Conservation (phyloP, 768 basidiomycete species). For the Tricholoma furcatifolium region DNA sequence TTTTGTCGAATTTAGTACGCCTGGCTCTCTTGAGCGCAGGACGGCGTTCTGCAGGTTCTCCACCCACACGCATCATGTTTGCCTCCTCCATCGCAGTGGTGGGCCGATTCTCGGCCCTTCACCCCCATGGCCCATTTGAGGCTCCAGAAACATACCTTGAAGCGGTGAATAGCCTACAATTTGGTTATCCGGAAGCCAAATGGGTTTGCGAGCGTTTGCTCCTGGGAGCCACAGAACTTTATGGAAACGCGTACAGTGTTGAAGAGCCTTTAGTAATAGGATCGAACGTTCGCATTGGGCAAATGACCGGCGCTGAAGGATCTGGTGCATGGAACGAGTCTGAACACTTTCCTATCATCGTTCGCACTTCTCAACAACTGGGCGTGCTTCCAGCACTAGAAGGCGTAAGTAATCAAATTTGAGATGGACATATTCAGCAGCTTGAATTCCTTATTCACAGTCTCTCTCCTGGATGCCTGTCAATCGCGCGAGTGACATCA, state of each 20-base stretch:
- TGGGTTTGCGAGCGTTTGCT: conserved; percentile 36
- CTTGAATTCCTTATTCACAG: conserved; percentile 12
- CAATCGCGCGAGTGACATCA: conserved; percentile 27
- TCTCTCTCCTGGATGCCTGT: conserved; percentile 37
- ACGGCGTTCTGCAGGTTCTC: conserved; percentile 11
- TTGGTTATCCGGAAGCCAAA: conserved; percentile 36
- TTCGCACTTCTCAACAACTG: conserved; percentile 27
- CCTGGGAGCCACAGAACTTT: conserved; percentile 25
- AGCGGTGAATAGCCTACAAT: conserved; percentile 23
- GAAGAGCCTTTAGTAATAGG: conserved; percentile 19
- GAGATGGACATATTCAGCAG: neutral
- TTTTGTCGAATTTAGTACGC: conserved; percentile 30
- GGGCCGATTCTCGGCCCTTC: conserved; percentile 27
- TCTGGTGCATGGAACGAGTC: conserved; percentile 36
- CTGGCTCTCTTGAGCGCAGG: conserved; percentile 22
- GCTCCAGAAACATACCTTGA: conserved; percentile 32
- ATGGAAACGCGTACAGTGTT: conserved; percentile 16
- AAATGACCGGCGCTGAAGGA: conserved; percentile 36
- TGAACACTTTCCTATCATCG: conserved; percentile 35
- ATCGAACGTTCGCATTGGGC: conserved; percentile 32
- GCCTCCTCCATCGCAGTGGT: conserved; percentile 36
- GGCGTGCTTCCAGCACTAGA: conserved; percentile 26
- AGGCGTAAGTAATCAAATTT: conserved; percentile 23
- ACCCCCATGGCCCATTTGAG: conserved; percentile 24
- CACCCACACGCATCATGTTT: conserved; percentile 32